Evolutionary conservation across 768 basidiomycete species (phyloP), one percentile per base, ranked within the genome.

Genomic region (Rhizopogon sp.): DNA sequence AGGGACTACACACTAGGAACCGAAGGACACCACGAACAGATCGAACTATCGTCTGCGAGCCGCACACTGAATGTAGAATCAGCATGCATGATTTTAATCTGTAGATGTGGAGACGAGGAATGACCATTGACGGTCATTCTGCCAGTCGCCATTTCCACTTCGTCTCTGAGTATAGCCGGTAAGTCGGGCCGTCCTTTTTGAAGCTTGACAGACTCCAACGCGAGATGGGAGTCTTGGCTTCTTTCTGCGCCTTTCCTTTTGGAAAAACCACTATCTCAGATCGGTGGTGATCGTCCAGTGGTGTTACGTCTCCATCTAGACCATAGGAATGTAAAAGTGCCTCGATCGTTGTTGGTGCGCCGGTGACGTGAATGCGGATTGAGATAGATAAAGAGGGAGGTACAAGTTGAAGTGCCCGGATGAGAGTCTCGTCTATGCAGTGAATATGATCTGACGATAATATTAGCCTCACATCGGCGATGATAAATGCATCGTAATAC

Each of bases 71-170:
- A 51, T 14, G 5, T 3, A 35, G 6, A 46, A 51, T 20, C 31
- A 50, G 31, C 43, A 13, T 11, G 31, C 43, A 10, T 11, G 13
- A 33, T 6, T 14, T 4, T 16, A 28, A 20, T 41, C 9, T 31
- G 37, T 28, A 8, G 14, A 29, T 50, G 9, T 43, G 17, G 16
- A 20, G 29, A 22, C 28, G 39, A 5, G 25, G 3, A 64, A 73
- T 7, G 50, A 77, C 79, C 79, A 41, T 71, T 76, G 28, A 82
- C 72, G 5, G 74, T 75, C 52, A 79, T 64, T 5, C 64, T 61
- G 1, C 74, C 76, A 1, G 58, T 62, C 1, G 65, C 63, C 5
- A 53, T 52, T 1, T 53, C 61, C 0, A 75, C 68, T 58, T 79
- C 78, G 11, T 67, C 64, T 6, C 58, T 45, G 0, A 80, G 55